These are phyloP conservation scores for Exophiala lecanii-corni DNA, from an alignment of 2,329 filamentous ascomycete genomes.

Conservation along the genomic window DNA sequence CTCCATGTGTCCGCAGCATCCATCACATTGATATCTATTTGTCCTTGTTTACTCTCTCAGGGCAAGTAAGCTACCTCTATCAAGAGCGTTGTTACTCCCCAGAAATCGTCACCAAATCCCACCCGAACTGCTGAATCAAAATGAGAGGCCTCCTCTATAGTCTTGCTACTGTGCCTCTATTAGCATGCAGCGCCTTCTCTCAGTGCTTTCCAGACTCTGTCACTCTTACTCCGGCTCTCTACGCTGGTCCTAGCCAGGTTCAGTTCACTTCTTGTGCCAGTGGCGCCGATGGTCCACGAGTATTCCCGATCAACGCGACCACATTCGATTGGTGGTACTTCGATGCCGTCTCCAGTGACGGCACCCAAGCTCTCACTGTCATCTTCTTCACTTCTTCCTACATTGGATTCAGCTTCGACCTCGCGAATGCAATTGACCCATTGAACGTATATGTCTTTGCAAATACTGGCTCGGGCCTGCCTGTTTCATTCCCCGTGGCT, in stretches of 20 bases:
- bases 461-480: neutral
- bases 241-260: slow-evolving; percentile 2
- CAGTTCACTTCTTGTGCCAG: slow-evolving; percentile 6
- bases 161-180: no score
- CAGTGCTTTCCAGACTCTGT: neutral
- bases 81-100: no score
- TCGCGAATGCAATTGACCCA: neutral
- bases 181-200: no score
- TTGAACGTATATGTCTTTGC: neutral
- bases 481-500: neutral
- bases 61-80: no score
- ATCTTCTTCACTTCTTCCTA: slow-evolving; percentile 16
- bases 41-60: no score
- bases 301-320: slow-evolving; percentile 28
- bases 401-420: neutral
- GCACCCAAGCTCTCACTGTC: slow-evolving; percentile 28
- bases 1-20: no score
- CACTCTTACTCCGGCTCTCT: neutral
- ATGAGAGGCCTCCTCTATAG: no score
- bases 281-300: slow-evolving; percentile 28
- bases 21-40: no score
- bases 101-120: no score
- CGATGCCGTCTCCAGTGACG: slow-evolving; percentile 32
- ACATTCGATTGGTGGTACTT: slow-evolving; percentile 42
- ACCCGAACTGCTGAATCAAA: no score